A percentile compares a stretch with the other conserved stretches of the same genome.
Conservation (phyloP, 2,329 filamentous ascomycete genomes). For the Macrophomina phaseolina region DNA sequence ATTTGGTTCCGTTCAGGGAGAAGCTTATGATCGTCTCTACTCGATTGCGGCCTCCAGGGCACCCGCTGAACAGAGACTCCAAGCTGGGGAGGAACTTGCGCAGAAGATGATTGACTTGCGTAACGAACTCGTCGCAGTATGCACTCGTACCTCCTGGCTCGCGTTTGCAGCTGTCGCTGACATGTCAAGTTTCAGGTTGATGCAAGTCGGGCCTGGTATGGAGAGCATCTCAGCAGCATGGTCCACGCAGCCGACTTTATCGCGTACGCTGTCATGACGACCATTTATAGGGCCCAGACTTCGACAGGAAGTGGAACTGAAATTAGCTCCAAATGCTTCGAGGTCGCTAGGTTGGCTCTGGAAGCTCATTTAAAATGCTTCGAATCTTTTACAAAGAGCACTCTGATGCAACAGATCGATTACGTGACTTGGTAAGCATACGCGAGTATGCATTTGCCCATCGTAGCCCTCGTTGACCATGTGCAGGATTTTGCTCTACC, state of each 20-base stretch:
- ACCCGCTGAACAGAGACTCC: background rate
- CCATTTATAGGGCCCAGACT: constrained; percentile 30
- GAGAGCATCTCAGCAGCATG: constrained; percentile 10
- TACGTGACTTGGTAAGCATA: constrained; percentile 28
- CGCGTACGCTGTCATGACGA: constrained; percentile 29
- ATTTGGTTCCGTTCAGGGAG: constrained; percentile 41
- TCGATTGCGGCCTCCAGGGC: background rate
- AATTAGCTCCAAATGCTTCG: constrained; percentile 31
- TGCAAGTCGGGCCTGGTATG: background rate
- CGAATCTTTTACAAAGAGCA: constrained; percentile 21
- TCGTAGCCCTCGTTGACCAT: background rate
- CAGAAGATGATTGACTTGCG: constrained; percentile 2
- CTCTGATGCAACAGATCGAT: constrained; percentile 12
- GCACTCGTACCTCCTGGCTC: background rate
- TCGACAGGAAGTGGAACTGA: constrained; percentile 26
- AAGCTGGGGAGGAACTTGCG: background rate
- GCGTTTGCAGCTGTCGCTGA: background rate
- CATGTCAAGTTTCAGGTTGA: background rate
- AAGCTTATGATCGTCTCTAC: constrained; percentile 45
- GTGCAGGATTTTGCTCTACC: constrained; percentile 29
- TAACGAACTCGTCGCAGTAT: constrained; percentile 5
- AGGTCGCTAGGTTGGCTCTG: constrained; percentile 27
- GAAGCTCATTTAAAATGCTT: constrained; percentile 29
- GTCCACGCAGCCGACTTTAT: constrained; percentile 28
- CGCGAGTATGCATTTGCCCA: too few species aligned